phyloP scores from a whole-genome alignment of 106 monocot species.

The Ottelia alismoides region DNA sequence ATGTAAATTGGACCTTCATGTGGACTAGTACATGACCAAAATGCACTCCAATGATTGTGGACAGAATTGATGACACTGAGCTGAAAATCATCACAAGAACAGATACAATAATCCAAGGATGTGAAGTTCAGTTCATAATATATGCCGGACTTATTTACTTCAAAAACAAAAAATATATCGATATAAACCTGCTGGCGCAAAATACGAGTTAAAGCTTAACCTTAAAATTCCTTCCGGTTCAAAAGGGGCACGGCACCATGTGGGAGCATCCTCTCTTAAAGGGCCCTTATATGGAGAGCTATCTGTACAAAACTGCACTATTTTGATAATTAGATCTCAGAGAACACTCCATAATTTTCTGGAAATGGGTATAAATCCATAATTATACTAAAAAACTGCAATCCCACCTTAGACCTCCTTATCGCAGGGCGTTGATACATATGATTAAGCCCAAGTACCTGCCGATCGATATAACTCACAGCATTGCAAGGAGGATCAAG shows the following conservation, averaged over 20 bases:
- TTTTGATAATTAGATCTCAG: conserved; percentile 22
- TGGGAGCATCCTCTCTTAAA: conserved; percentile 55
- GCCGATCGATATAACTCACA: conserved; percentile 60
- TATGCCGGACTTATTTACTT: neutral
- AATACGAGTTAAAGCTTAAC: conserved; percentile 12
- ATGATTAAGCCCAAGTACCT: conserved; percentile 72
- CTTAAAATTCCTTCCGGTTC: conserved; percentile 92
- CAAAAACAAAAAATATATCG: neutral
- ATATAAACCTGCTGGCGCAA: neutral
- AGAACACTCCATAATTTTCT: too few relatives aligned
- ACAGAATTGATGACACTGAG: conserved; percentile 58
- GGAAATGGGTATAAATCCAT: too few relatives aligned
- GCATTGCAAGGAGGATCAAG: conserved; percentile 84
- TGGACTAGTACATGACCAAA: conserved; percentile 84
- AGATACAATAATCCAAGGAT: neutral
- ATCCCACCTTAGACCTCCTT: conserved; percentile 63
- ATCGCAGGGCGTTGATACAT: conserved; percentile 66
- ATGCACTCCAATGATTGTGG: conserved; percentile 70
- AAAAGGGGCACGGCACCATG: conserved; percentile 83
- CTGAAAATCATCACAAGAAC: conserved; percentile 14
- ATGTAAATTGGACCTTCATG: conserved; percentile 37
- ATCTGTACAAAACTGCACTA: conserved; percentile 64
- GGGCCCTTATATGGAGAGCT: conserved; percentile 53
- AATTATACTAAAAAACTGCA: neutral
- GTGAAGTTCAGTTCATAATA: neutral